Base-by-base conservation (phyloP, 83 land plant genomes). In the Diphasiastrum complanatum region DNA sequence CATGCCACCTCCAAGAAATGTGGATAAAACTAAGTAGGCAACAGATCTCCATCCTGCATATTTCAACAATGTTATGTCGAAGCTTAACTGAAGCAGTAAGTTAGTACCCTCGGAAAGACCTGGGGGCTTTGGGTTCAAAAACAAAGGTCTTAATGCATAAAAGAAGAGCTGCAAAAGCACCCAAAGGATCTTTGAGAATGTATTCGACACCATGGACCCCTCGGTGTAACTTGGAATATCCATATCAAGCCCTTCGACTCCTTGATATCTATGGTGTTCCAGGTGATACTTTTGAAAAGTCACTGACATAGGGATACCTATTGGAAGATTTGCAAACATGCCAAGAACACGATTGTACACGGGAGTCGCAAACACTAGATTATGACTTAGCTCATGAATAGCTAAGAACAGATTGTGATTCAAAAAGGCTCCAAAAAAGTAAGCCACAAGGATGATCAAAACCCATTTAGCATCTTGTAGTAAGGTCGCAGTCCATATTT, bases 391-490 rank as follows among this genome's bases (percentile, higher is more conserved):
- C 70, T 92, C 98, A 51, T 92, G 98, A 25, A 92, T 92, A 31
- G 98, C 98, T n/a, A 92, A 81, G 70, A 92, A 92, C 43, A 92
- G 84, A 66, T 92, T 92, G 80, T 92, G 98, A 74, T 92, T 92
- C 59, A 88, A 79, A 52, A 92, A 79, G 18, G 98, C 89, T 36
- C 98, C 98, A 48, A 92, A 92, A 70, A 80, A 88, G 63, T 92
- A 92, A 26, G 98, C 81, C 47, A 85, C 73, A 49, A 62, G 41
- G 33, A 79, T 33, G 18, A 89, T 77, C 67, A 75, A 75, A 34
- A 75, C 45, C 85, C 85, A 85, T 18, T 72, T 53, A 18, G 85
- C 69, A 51, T 78, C 55, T 22, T 64, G 63, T 46, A 92, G 77
- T 22, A 12, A 45, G 16, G 80, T 67, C 22, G 96, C 96, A 20